Evolutionary conservation across 2,329 filamentous ascomycete genomes (phyloP), one percentile per base, ranked within the genome.

Genomic region (Helicocarpus griseus): DNA sequence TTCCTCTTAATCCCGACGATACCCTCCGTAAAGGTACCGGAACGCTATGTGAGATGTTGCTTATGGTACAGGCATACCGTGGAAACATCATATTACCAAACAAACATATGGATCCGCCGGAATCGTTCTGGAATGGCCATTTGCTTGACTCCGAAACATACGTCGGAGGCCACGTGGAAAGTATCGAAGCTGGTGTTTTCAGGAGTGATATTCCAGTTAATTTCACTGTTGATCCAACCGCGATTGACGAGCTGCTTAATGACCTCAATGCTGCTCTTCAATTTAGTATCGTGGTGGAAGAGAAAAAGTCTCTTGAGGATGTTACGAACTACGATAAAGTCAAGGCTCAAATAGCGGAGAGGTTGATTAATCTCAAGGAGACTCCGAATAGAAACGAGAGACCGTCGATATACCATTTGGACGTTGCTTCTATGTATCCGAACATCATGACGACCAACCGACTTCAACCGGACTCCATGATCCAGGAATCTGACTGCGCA

Each of bases 391-490:
- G 93, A 56, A 82, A 77, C 59, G 93, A 98, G 67, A 77, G 83
- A 40, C 93, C 93, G 4, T 79, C 94, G 29, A 98, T 98, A 58
- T 98, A 98, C 71, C 93, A 98, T 77, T 76, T 98, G 72, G 93
- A 98, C 65, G 94, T 98, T 53, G 93, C 93, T 17, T 96, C 93
- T 54, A 98, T 98, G 93, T 98, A 98, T 66, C 93, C 93, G 8
- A 98, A 98, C 69, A 98, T 98, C 67, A 98, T 98, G 94, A 98
- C 94, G 1, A 98, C 93, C 1, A 98, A 98, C 68, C 86, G 93
- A 67, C 71, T 98, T 44, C 93, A 98, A 61, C 93, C 93, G 0
- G 93, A 98, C 68, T 97, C 93, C n/a, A 95, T 98, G 89, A 94
- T 98, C 50, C 77, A 91, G 45, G 94, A 98, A 66, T 88, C 90